Percentiles rank a stretch among this genome's conserved stretches.
phyloP scores from a whole-genome alignment of 371 early-diverging fungal genomes.

The Rhizomucor miehei region DNA sequence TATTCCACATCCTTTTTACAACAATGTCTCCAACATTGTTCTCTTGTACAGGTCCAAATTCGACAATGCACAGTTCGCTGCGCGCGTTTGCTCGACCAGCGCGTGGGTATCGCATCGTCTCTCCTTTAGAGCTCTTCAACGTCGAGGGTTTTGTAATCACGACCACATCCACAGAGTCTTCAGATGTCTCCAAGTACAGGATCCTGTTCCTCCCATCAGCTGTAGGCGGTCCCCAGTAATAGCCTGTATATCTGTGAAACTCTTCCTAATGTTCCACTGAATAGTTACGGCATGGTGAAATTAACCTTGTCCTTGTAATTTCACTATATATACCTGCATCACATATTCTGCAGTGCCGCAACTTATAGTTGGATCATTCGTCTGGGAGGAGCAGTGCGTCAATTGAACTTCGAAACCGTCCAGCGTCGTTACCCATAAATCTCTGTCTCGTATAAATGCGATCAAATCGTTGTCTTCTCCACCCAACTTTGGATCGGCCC shows the following conservation, averaged over 20 bases:
- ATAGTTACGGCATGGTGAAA: neutral
- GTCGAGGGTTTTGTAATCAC: slow-evolving; percentile 42
- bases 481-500: slow-evolving; percentile 63
- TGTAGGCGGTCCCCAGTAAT: slow-evolving; percentile 56
- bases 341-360: slow-evolving; percentile 75
- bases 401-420: slow-evolving; percentile 62
- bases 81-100: slow-evolving; percentile 63
- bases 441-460: slow-evolving; percentile 60
- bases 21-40: slow-evolving; percentile 12
- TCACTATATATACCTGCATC: slow-evolving; percentile 57
- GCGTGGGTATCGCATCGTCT: slow-evolving; percentile 55
- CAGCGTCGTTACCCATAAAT: slow-evolving; percentile 63
- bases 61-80: slow-evolving; percentile 59
- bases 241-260: slow-evolving; percentile 69
- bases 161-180: slow-evolving; percentile 57
- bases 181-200: slow-evolving; percentile 64
- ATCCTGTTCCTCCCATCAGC: slow-evolving; percentile 38
- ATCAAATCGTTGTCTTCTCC: slow-evolving; percentile 47
- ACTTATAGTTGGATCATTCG: slow-evolving; percentile 32
- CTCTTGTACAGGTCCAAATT: slow-evolving; percentile 31
- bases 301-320: neutral
- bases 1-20: slow-evolving; percentile 48
- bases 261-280: slow-evolving; percentile 54
- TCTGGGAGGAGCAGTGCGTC: slow-evolving; percentile 51
- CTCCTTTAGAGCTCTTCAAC: neutral